Evolutionary conservation across 1,284 basidiomycete species (phyloP).

Genomic region (Psilocybe mexicana): DNA sequence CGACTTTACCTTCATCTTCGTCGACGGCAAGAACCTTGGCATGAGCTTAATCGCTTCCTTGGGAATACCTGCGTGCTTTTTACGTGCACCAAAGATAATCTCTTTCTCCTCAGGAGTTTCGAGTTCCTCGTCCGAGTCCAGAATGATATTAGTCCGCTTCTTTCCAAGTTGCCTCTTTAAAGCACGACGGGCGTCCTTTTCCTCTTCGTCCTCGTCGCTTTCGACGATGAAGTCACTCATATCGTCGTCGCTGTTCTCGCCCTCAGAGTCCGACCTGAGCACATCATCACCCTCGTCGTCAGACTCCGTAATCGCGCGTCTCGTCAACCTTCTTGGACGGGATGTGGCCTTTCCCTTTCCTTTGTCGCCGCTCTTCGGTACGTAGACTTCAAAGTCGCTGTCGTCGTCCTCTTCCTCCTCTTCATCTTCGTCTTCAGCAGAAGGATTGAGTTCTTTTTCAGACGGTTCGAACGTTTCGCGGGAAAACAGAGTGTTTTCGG

Average conservation of each 20-base stretch:
- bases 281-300: constrained; percentile 29
- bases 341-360: constrained; percentile 11
- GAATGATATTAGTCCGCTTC: constrained; percentile 27
- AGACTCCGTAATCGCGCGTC: constrained; percentile 23
- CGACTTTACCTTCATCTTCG: constrained; percentile 59
- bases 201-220: constrained; percentile 48
- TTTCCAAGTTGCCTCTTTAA: constrained; percentile 37
- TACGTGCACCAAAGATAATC: constrained; percentile 41
- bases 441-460: constrained; percentile 39
- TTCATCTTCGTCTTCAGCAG: constrained; percentile 24
- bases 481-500: constrained; percentile 43
- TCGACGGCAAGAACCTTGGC: constrained; percentile 56
- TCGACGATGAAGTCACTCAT: constrained; percentile 56
- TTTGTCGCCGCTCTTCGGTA: constrained; percentile 21
- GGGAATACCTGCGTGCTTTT: constrained; percentile 24
- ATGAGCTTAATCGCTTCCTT: constrained; percentile 40
- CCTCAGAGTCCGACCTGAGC: constrained; percentile 15
- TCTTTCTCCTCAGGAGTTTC: constrained; percentile 40
- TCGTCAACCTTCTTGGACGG: neutral
- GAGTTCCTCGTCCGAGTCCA: constrained; percentile 51
- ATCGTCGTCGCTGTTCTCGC: constrained; percentile 39
- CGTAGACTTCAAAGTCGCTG: constrained; percentile 20
- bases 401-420: constrained; percentile 26
- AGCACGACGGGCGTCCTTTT: constrained; percentile 40
- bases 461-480: constrained; percentile 51